Percentiles rank a stretch among this genome's conserved stretches.
These are phyloP conservation scores for Apostasia shenzhenica DNA, from an alignment of 106 monocot genomes.

Conservation along the genomic window DNA sequence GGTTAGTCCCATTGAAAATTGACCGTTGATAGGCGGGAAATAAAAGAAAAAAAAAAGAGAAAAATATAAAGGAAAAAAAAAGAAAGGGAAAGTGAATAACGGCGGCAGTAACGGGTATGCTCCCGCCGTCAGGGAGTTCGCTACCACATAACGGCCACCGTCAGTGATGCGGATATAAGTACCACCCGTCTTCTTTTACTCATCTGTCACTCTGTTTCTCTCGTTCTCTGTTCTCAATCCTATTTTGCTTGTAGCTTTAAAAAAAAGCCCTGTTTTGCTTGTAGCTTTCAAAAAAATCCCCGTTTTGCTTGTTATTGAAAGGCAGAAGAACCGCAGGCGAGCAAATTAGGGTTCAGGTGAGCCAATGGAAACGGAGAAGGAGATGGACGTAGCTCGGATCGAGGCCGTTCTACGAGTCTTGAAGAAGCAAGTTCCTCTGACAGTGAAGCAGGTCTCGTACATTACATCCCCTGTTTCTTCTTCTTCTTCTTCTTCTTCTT, in stretches of 20 bases:
- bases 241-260: neutral
- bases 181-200: neutral
- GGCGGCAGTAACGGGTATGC: neutral
- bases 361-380: conserved; percentile 18
- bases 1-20: conserved; percentile 1
- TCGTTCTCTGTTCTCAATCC: neutral
- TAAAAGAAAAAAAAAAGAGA: neutral
- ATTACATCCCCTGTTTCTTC: neutral
- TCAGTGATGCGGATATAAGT: conserved; percentile 13
- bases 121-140: conserved; percentile 4
- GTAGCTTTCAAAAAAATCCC: neutral
- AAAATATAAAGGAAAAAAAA: neutral
- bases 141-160: conserved; percentile 19
- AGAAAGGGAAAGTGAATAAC: neutral
- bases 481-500: neutral
- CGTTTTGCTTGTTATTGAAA: neutral
- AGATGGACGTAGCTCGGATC: conserved; percentile 13
- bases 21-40: conserved; percentile 12
- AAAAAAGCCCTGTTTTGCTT: too few species aligned
- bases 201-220: neutral
- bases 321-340: neutral
- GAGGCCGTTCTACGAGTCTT: conserved; percentile 28
- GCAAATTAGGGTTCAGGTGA: neutral
- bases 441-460: conserved; percentile 25
- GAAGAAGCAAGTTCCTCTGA: conserved; percentile 34